Base-by-base conservation (phyloP, 108 stramenopile genomes). In the Schizochytrium sp. region DNA sequence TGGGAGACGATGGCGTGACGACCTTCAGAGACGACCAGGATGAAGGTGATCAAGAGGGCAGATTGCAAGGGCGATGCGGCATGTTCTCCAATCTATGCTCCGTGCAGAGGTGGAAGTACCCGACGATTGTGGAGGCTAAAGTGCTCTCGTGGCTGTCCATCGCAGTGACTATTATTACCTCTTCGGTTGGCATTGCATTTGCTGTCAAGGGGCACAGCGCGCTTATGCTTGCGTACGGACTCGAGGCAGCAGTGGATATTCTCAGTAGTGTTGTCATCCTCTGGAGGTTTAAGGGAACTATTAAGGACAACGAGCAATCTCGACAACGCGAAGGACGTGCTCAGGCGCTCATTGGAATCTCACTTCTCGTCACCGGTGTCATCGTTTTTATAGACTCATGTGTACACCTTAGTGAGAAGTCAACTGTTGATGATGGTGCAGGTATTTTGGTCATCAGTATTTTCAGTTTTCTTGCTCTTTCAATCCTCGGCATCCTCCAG, bases 131-230 rank as follows among this genome's bases (percentile, higher is more conserved):
- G 12, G 64, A 69, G 64, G 64, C 64, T 0, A 38, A 44, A 38
- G 64, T 69, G 64, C 64, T 69, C 64, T 69, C 64, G 64, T 69
- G 64, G 64, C 28, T 69, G 64, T 69, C 64, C 3, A 44, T 69
- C 12, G 64, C 64, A 3, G 42, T 69, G 19, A 69, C 64, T 0
- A 15, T 69, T 5, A 15, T 69, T 44, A 69, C 64, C 12, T 69
- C 64, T 0, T 69, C 64, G 12, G 64, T 69, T 8, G 64, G 64
- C 64, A 69, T 69, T 15, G 64, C 42, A 38, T 69, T 69, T 38
- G 64, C 64, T 7, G 64, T 69, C 64, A 44, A 44, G 12, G 64
- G 12, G 19, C 64, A 69, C 64, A 69, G 64, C 64, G 64, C 64
- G 64, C 64, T 69, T 44, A 69, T 69, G 64, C 64, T 69, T 15